A percentile compares a stretch with the other conserved stretches of the same genome.
These are phyloP conservation scores for Torulaspora indica DNA, from an alignment of 805 yeast genomes.

Conservation along the genomic window DNA sequence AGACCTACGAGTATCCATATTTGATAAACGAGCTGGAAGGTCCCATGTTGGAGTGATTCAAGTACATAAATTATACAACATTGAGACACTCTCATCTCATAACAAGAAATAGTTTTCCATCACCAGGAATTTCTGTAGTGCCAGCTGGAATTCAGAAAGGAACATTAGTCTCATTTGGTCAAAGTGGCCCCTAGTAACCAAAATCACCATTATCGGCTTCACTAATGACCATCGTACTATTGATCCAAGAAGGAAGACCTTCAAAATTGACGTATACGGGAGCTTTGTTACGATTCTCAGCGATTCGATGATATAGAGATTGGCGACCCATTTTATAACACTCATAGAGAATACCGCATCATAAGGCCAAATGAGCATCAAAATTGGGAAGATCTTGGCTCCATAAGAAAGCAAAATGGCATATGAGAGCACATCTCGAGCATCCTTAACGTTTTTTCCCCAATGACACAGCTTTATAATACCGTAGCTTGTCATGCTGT, in stretches of 20 bases:
- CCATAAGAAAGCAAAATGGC: slow-evolving; percentile 73
- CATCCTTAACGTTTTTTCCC: slow-evolving; percentile 25
- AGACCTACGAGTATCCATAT: slow-evolving; percentile 73
- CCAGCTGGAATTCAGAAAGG: slow-evolving; percentile 10
- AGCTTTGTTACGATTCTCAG: slow-evolving; percentile 42
- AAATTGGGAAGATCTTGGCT: slow-evolving; percentile 79
- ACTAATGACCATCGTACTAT: slow-evolving; percentile 19
- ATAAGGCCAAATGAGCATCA: slow-evolving; percentile 96
- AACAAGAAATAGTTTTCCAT: slow-evolving; percentile 9
- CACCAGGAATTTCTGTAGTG: slow-evolving; percentile 13
- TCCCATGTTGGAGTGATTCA: slow-evolving; percentile 58
- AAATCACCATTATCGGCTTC: slow-evolving; percentile 21
- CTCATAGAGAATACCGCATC: slow-evolving; percentile 66
- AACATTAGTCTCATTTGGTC: slow-evolving; percentile 1
- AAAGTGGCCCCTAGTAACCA: slow-evolving; percentile 20
- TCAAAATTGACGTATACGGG: slow-evolving; percentile 24
- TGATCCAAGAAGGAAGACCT: slow-evolving; percentile 19
- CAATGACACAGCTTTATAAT: slow-evolving; percentile 30
- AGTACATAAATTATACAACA: neutral
- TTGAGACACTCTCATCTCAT: neutral
- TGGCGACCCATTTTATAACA: slow-evolving; percentile 56
- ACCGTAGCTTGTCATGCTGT: slow-evolving; percentile 35
- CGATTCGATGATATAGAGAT: slow-evolving; percentile 63
- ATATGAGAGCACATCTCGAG: slow-evolving; percentile 45
- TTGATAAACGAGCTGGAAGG: slow-evolving; percentile 69